A percentile compares a stretch with the other conserved stretches of the same genome.
Evolutionary conservation across 139 green algal species (phyloP).

Genomic region (Chlorella ohadii): DNA sequence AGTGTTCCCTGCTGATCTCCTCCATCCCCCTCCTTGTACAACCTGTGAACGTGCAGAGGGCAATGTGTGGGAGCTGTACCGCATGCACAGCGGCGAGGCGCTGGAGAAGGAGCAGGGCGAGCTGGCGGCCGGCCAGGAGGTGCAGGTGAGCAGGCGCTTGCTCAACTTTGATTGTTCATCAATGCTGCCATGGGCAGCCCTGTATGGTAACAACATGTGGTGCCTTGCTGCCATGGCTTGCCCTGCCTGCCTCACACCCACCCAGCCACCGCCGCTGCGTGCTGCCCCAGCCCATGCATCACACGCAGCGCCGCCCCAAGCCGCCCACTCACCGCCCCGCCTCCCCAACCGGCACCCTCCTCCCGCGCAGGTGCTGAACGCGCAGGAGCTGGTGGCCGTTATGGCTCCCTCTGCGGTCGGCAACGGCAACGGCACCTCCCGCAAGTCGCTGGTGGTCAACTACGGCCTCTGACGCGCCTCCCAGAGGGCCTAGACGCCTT

Average conservation of each 20-base stretch:
- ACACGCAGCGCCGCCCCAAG: no score
- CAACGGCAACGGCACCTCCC: not conserved
- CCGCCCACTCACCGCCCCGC: no score
- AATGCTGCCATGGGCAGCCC: no score
- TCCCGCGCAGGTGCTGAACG: not conserved
- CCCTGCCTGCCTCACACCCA: no score
- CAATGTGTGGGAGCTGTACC: conserved; percentile 17
- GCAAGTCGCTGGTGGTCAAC: conserved; percentile 5
- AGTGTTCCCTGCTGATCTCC: no score
- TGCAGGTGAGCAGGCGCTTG: not conserved
- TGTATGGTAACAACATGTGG: not conserved
- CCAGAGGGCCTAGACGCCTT: no score
- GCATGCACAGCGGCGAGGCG: not conserved
- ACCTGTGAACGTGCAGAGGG: not conserved
- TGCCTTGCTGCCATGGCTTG: not conserved
- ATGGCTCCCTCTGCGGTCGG: not conserved
- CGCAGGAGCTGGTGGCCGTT: not conserved
- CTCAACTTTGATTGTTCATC: not conserved
- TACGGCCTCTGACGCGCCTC: not conserved
- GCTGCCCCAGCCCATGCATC: no score
- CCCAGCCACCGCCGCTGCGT: no score
- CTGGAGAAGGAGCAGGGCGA: no score
- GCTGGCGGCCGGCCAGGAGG: not conserved
- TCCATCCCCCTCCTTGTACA: no score
- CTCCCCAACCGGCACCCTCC: no score